Conservation (phyloP, 129 eudicot species). For the Centrapalus pauciflorus region DNA sequence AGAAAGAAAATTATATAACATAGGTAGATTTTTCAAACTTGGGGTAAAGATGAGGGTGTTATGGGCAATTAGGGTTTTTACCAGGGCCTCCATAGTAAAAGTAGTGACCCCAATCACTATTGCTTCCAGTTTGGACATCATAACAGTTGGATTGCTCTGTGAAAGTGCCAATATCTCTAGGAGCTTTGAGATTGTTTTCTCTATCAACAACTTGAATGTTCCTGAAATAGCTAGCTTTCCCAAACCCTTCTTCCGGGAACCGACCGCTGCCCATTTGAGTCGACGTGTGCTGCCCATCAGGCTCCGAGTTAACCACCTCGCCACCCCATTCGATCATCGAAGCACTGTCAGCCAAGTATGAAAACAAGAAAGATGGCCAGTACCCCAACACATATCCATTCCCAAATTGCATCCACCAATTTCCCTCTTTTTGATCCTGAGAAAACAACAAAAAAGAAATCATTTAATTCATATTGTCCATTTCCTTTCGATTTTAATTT, state of each 20-base stretch:
- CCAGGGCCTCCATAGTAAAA: constrained; percentile 96
- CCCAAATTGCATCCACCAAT: constrained; percentile 97
- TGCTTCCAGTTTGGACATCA: constrained; percentile 75
- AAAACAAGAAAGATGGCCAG: constrained; percentile 83
- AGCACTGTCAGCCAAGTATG: constrained; percentile 71
- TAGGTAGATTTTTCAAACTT: constrained; percentile 16
- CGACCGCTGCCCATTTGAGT: constrained; percentile 95
- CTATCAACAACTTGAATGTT: constrained; percentile 80
- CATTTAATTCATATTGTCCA: too few relatives aligned
- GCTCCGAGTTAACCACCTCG: constrained; percentile 70
- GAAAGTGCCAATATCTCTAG: constrained; percentile 71
- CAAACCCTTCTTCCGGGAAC: constrained; percentile 86
- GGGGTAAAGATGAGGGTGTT: constrained; percentile 8
- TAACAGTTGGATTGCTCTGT: constrained; percentile 90
- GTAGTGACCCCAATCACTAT: constrained; percentile 86
- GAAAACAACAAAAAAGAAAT: too few relatives aligned
- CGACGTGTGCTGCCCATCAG: constrained; percentile 74
- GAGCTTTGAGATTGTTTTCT: constrained; percentile 70
- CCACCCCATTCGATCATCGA: constrained; percentile 96
- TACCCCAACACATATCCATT: constrained; percentile 73
- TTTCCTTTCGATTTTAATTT: not conserved
- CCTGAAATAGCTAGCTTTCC: constrained; percentile 77
- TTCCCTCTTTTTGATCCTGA: constrained; percentile 87
- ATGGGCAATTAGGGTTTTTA: constrained; percentile 69
- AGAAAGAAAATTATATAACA: constrained; percentile 32